Conservation (phyloP, 225 moss, liverwort and hornwort genomes). For the Antitrichia curtipendula region DNA sequence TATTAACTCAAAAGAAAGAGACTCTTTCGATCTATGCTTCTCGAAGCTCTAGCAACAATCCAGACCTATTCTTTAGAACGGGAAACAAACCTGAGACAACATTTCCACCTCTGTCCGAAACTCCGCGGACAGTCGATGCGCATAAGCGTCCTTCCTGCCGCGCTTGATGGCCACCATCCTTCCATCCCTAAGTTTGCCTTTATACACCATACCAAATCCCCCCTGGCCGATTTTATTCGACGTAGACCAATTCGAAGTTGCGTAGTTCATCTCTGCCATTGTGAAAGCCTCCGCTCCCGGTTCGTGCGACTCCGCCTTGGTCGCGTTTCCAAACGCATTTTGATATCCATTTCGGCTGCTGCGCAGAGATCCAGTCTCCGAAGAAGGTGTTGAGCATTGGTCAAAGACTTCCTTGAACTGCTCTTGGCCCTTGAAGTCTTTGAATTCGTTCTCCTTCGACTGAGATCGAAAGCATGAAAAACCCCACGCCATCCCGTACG, state of each 20-base stretch:
- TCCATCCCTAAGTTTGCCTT: constrained; percentile 41
- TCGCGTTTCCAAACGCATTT: neutral
- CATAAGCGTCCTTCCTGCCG: constrained; percentile 44
- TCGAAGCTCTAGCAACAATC: neutral
- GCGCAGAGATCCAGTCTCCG: neutral
- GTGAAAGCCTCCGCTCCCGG: constrained; percentile 29
- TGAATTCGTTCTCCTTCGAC: neutral
- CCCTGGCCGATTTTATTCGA: constrained; percentile 61
- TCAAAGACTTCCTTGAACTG: constrained; percentile 22
- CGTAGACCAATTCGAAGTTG: constrained; percentile 43
- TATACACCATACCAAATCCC: constrained; percentile 49
- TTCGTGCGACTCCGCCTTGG: neutral
- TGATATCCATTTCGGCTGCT: constrained; percentile 4
- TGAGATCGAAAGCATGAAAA: constrained; percentile 14
- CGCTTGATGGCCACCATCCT: constrained; percentile 55
- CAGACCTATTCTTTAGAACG: neutral
- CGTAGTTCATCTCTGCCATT: constrained; percentile 35
- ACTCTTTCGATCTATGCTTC: neutral
- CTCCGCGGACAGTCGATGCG: constrained; percentile 45
- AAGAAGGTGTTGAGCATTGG: constrained; percentile 2
- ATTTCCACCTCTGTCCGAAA: constrained; percentile 73
- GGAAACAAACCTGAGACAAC: constrained; percentile 52
- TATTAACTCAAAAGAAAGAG: neutral
- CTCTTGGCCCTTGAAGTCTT: constrained; percentile 17
- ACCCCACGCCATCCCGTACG: constrained; percentile 15